phyloP scores from a whole-genome alignment of 331 rosid genomes.

The Ulmus americana region DNA sequence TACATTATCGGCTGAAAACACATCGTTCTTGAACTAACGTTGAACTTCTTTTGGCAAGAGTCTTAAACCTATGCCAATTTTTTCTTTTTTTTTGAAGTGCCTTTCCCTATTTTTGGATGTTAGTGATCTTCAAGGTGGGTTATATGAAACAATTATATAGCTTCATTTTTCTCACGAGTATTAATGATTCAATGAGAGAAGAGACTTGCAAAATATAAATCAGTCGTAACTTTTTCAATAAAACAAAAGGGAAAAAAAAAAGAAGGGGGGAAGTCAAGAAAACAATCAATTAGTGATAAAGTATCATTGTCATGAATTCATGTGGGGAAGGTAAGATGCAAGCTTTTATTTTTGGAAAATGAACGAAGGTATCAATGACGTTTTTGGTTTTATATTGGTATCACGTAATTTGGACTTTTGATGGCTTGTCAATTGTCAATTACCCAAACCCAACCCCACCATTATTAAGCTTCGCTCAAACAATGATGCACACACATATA shows the following conservation, averaged over 20 bases:
- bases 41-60: too few relatives aligned
- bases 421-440: not conserved
- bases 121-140: too few relatives aligned
- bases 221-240: constrained; percentile 5
- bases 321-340: constrained; percentile 10
- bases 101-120: too few relatives aligned
- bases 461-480: not conserved
- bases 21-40: too few relatives aligned
- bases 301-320: constrained; percentile 4
- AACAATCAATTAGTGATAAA: constrained; percentile 9
- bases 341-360: not conserved
- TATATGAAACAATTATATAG: too few relatives aligned
- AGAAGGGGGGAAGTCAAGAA: constrained; percentile 5
- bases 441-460: not conserved
- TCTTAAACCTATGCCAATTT: too few relatives aligned
- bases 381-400: not conserved
- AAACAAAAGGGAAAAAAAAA: constrained; percentile 7
- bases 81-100: too few relatives aligned
- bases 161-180: too few relatives aligned
- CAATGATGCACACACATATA: too few relatives aligned
- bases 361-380: too few relatives aligned
- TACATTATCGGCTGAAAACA: too few relatives aligned
- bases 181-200: too few relatives aligned
- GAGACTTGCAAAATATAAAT: not conserved
- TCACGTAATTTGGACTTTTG: not conserved